Evolutionary conservation across 2,329 filamentous ascomycete species (phyloP).

Genomic region (Thermothelomyces thermophilus): DNA sequence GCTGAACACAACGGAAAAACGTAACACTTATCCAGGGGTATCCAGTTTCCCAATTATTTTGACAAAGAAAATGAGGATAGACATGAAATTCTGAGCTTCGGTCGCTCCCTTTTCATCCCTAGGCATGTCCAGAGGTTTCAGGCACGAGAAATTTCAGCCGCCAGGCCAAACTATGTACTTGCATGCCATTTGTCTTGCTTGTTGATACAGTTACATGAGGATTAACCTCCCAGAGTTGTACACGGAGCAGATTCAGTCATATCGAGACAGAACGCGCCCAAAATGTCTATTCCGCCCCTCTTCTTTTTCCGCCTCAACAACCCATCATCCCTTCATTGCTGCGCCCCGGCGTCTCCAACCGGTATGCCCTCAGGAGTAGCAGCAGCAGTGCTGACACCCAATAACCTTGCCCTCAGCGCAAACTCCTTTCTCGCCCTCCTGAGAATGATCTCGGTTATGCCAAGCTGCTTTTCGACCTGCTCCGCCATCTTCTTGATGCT

Average conservation of each 20-base stretch:
- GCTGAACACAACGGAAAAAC: neutral
- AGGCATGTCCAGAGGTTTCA: neutral
- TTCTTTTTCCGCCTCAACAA: neutral
- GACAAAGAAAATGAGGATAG: neutral
- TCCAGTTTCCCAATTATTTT: too few relatives aligned
- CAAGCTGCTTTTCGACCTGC: slow-evolving; percentile 17
- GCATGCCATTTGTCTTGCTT: neutral
- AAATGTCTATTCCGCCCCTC: neutral
- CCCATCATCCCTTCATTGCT: neutral
- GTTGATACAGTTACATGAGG: slow-evolving; percentile 13
- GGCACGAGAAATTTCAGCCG: neutral
- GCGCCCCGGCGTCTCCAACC: neutral
- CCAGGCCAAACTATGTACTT: neutral
- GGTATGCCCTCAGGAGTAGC: neutral
- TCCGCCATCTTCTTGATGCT: slow-evolving; percentile 17
- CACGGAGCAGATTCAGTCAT: slow-evolving; percentile 1
- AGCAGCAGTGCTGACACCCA: neutral
- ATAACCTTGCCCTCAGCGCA: slow-evolving; percentile 12
- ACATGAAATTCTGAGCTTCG: neutral
- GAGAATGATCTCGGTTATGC: slow-evolving; percentile 22
- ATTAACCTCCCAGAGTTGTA: neutral
- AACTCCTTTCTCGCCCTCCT: slow-evolving; percentile 25
- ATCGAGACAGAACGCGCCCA: neutral
- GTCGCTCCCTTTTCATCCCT: neutral
- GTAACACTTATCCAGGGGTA: neutral